Percentiles rank a stretch among this genome's conserved stretches.
phyloP scores from a whole-genome alignment of 495 filamentous ascomycete genomes.

The Lindgomyces ingoldianus region DNA sequence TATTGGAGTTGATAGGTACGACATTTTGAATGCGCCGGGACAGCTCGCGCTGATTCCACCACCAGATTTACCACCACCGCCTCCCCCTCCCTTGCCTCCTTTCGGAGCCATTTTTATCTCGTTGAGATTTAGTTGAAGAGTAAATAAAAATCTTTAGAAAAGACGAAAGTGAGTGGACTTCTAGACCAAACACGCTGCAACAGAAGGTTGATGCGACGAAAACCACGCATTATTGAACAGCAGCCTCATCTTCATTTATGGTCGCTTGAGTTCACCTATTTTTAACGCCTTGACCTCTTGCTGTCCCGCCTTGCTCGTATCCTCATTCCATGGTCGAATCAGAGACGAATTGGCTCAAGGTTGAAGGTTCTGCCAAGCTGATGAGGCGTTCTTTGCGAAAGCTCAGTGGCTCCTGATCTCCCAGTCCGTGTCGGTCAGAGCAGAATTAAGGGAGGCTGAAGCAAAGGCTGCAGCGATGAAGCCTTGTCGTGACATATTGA shows the following conservation, averaged over 20 bases:
- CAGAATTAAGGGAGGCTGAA: conserved; percentile 9
- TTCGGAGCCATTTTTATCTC: conserved; percentile 24
- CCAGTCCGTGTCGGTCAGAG: not conserved
- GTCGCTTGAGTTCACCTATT: conserved; percentile 11
- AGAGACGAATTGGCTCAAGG: not conserved
- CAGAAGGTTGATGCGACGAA: not conserved
- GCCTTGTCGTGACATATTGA: not conserved
- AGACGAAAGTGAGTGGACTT: not conserved
- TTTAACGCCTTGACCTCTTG: conserved; percentile 8
- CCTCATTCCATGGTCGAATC: conserved; percentile 8
- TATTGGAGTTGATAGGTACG: not conserved
- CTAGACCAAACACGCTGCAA: not conserved
- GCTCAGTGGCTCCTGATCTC: not conserved
- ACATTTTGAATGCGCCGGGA: conserved; percentile 12
- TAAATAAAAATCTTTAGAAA: no score
- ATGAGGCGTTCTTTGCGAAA: not conserved
- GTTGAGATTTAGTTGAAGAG: not conserved
- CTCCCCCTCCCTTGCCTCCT: conserved; percentile 13
- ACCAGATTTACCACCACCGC: not conserved
- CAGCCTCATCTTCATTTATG: conserved; percentile 26
- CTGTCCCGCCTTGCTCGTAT: conserved; percentile 4
- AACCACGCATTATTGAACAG: conserved; percentile 5
- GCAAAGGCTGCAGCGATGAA: not conserved
- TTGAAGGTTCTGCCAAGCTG: conserved; percentile 24
- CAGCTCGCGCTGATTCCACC: conserved; percentile 2